Evolutionary conservation across 306 rosid genomes (phyloP), one percentile per base, ranked within the genome.

Genomic region (Alnus glutinosa): DNA sequence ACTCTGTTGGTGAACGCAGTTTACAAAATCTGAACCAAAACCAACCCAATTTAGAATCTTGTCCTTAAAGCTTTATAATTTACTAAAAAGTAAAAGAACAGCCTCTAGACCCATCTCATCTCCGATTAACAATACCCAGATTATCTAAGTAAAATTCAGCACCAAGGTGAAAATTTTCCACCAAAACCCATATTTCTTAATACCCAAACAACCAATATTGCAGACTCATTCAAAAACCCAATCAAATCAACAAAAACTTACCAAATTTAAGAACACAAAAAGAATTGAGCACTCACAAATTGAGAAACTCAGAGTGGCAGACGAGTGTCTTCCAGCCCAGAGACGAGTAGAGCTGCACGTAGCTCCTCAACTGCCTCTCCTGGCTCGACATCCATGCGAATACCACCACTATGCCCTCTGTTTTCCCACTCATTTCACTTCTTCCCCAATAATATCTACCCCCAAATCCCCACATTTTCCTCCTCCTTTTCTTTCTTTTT

Each of bases 311-410:
- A 50, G 97, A 84, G 83, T 94, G 93, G 80, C 97, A 90, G 46
- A 94, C 72, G 13, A 92, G 91, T 10, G 98, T 89, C 82, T 92
- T 86, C 97, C 98, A 94, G 5, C 97, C 89, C 15, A 90, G 18
- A 78, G 93, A 94, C 9, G 92, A 82, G 82, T 90, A 94, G 61
- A 94, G 90, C 72, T 92, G 87, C 48, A 85, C 92, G 71, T 88
- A 94, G 86, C 79, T 91, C 77, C 79, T 89, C 82, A 94, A 63
- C 55, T 92, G 93, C 86, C 76, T 82, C 54, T 94, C 93, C 44
- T 94, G 91, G 82, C 97, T 90, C 7, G 94, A 92, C 97, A 92
- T 89, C 98, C 97, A 94, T 36, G 93, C 92, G 71, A 94, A 94
- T 78, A 90, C 79, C 78, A 92, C 94, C 19, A 94, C 94, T 70